Base-by-base conservation (phyloP, 1,139 yeast species). In the Candida tetrigidarum region DNA sequence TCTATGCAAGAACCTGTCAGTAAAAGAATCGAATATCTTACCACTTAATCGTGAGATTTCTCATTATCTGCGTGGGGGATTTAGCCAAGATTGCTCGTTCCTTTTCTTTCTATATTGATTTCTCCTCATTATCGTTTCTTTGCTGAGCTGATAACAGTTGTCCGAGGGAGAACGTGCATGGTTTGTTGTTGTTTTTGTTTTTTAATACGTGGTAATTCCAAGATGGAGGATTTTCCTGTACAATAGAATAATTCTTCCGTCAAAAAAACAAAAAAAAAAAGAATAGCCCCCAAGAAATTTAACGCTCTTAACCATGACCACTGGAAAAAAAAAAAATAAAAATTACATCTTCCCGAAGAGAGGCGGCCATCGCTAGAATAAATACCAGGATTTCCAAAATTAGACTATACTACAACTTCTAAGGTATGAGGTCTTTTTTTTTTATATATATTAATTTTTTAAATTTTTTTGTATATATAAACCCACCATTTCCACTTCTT, bases 361-460 rank as follows among this genome's bases (percentile, higher is more conserved):
- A 32, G 35, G 35, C 35, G 35, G 35, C 9, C 35, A 32, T 32
- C 35, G 23, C 35, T 18, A n/a, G n/a, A n/a, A n/a, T n/a, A n/a
- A n/a, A n/a, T n/a, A n/a, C n/a, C n/a, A n/a, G n/a, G n/a, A n/a
- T n/a, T n/a, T n/a, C n/a, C n/a, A n/a, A n/a, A n/a, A n/a, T n/a
- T n/a, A n/a, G n/a, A n/a, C n/a, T n/a, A n/a, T n/a, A n/a, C n/a
- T n/a, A n/a, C n/a, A n/a, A n/a, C n/a, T n/a, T n/a, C n/a, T n/a
- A n/a, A n/a, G n/a, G n/a, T n/a, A n/a, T n/a, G n/a, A n/a, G n/a
- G n/a, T n/a, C n/a, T n/a, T n/a, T n/a, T n/a, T n/a, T n/a, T n/a
- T n/a, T n/a, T n/a, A n/a, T n/a, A n/a, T n/a, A n/a, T n/a, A n/a
- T n/a, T n/a, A n/a, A n/a, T 22, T 22, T 18, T 32, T 32, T 23